These are phyloP conservation scores for Xylariaceae sp. DNA, from an alignment of 2,329 filamentous ascomycete genomes.

Conservation along the genomic window DNA sequence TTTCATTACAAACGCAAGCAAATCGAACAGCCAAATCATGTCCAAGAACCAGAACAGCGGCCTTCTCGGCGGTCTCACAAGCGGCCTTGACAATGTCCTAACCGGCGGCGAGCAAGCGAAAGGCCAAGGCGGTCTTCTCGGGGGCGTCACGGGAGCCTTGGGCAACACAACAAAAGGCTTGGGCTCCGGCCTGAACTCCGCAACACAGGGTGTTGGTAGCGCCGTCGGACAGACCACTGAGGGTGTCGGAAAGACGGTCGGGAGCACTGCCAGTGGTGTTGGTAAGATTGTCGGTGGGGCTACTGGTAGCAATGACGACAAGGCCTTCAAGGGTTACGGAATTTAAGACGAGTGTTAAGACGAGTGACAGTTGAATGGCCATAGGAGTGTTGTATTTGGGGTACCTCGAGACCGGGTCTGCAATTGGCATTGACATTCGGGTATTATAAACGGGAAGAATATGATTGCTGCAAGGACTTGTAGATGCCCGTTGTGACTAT, in stretches of 20 bases:
- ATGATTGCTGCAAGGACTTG: too few species aligned
- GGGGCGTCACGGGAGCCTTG: conserved; percentile 31
- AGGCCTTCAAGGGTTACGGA: conserved; percentile 30
- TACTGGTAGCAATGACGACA: conserved; percentile 14
- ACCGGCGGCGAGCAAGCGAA: conserved; percentile 34
- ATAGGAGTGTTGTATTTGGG: too few species aligned
- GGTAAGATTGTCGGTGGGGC: conserved; percentile 19
- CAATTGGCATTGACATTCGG: too few species aligned
- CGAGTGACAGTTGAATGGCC: too few species aligned
- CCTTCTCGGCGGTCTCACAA: conserved; percentile 33
- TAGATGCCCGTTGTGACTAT: too few species aligned
- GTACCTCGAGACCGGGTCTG: too few species aligned
- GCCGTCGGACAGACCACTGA: conserved; percentile 33
- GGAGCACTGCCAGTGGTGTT: conserved; percentile 18
- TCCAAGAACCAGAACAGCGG: conserved; percentile 34
- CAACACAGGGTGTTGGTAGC: conserved; percentile 30
- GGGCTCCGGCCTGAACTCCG: conserved; percentile 32
- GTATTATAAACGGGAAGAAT: too few species aligned
- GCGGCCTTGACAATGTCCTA: conserved; percentile 34
- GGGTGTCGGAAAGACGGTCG: conserved; percentile 28
- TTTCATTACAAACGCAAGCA: conserved; percentile 9
- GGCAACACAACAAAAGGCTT: conserved; percentile 32
- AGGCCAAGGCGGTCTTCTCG: conserved; percentile 34
- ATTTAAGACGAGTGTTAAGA: conserved; percentile 26
- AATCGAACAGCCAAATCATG: conserved; percentile 25